Conservation (phyloP, 176 grass and related monocot species). For the Pontederia crassipes region DNA sequence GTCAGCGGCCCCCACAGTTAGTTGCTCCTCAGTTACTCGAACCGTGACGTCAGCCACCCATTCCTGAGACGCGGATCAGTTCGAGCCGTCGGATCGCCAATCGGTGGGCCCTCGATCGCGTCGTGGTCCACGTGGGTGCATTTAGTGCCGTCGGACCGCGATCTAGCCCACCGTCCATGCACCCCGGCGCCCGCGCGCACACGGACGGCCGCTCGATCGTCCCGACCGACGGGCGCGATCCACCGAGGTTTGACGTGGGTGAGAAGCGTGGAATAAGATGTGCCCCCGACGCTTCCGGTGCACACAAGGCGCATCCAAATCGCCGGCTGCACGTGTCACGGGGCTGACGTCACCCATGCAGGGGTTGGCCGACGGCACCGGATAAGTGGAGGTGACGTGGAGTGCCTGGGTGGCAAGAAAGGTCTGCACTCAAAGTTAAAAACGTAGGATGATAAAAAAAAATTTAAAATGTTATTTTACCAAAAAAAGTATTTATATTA, state of each 20-base stretch:
- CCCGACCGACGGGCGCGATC: background rate
- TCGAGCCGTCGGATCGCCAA: background rate
- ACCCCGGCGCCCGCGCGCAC: background rate
- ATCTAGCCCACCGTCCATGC: too few relatives aligned
- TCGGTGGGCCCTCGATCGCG: too few relatives aligned
- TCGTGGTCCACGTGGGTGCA: too few relatives aligned
- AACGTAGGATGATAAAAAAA: background rate
- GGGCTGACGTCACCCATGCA: background rate
- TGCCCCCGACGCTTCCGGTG: slow-evolving; percentile 12
- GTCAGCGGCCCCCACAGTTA: background rate
- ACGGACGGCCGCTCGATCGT: background rate
- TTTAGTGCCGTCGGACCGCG: too few relatives aligned
- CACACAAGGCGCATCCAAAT: background rate
- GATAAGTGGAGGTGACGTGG: background rate
- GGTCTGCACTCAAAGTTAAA: background rate
- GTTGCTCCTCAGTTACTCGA: background rate
- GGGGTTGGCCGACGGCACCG: background rate
- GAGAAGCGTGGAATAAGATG: slow-evolving; percentile 1
- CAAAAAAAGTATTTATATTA: too few relatives aligned
- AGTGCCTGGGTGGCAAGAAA: background rate
- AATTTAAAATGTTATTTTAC: too few relatives aligned
- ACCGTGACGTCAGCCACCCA: background rate
- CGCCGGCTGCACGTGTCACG: background rate
- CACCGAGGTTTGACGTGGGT: background rate
- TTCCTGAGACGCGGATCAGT: background rate